A percentile compares a stretch with the other conserved stretches of the same genome.
Evolutionary conservation across 495 filamentous ascomycete species (phyloP).

Genomic region (Pyrenopolyporus hunteri): DNA sequence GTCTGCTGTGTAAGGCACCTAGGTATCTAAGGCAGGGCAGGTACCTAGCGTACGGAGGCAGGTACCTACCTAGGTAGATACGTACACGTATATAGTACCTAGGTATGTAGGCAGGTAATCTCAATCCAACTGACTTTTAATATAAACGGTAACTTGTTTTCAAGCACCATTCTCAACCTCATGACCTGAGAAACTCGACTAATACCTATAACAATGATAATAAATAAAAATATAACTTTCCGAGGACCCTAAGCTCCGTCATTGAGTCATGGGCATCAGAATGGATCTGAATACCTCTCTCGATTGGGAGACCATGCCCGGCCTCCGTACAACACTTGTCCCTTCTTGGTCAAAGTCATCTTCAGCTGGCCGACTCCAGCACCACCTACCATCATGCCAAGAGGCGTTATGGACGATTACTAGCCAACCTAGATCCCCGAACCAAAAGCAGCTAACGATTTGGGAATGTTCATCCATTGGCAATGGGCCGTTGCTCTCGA

Average conservation of each 20-base stretch:
- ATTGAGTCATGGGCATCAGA: constrained; percentile 1
- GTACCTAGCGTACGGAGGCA: no score
- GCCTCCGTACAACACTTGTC: constrained; percentile 12
- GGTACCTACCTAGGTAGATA: no score
- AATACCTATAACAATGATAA: not conserved
- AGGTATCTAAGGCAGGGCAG: no score
- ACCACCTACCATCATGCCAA: not conserved
- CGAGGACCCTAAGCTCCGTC: constrained; percentile 4
- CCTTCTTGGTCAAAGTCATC: constrained; percentile 22
- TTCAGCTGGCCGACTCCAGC: constrained; percentile 26
- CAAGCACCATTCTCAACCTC: not conserved
- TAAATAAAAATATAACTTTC: not conserved
- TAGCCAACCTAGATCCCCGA: not conserved
- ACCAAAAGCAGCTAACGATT: constrained; percentile 20
- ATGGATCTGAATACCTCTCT: not conserved
- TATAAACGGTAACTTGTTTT: no score
- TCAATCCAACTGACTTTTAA: no score
- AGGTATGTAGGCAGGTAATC: no score
- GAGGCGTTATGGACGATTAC: constrained; percentile 10
- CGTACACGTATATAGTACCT: no score
- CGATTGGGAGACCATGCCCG: constrained; percentile 4
- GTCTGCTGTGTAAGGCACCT: no score
- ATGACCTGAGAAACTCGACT: not conserved
- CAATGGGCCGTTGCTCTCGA: not conserved
- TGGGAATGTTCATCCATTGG: constrained; percentile 9